Conservation (phyloP, 495 filamentous ascomycete species). For the Venustampulla echinocandica region DNA sequence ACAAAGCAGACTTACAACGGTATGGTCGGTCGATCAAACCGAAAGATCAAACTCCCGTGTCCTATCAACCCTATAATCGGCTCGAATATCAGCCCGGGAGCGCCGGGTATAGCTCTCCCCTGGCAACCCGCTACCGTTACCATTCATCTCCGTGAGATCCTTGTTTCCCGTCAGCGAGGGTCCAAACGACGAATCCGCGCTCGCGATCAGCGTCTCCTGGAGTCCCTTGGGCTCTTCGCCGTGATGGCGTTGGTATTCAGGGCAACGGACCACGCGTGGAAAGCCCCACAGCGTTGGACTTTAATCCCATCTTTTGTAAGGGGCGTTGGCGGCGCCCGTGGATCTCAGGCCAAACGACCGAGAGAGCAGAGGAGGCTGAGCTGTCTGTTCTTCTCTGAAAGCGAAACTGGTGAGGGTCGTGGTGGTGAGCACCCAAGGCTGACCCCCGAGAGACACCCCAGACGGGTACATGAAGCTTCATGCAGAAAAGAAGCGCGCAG, state of each 20-base stretch:
- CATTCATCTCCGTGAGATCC: slow-evolving; percentile 16
- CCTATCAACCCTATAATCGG: slow-evolving; percentile 2
- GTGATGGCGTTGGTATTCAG: slow-evolving; percentile 1
- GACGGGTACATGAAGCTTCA: background rate
- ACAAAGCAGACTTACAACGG: no score
- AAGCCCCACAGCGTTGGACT: no score
- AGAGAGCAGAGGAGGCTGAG: no score
- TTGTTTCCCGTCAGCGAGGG: background rate
- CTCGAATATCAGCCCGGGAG: background rate
- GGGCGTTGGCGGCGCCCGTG: no score
- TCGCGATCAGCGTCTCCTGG: background rate
- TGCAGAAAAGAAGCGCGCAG: slow-evolving; percentile 8
- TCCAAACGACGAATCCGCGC: background rate
- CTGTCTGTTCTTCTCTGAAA: no score
- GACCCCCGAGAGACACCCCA: background rate
- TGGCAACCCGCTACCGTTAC: background rate
- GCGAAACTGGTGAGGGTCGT: no score
- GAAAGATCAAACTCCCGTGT: no score
- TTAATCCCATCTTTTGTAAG: no score
- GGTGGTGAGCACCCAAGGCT: background rate
- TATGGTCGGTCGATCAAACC: slow-evolving; percentile 11
- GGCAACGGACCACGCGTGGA: slow-evolving; percentile 1
- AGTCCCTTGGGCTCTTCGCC: no score
- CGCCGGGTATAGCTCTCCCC: slow-evolving; percentile 1
- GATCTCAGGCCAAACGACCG: no score